phyloP scores from a whole-genome alignment of 73 alveolate species.

The Effrenium voratum region DNA sequence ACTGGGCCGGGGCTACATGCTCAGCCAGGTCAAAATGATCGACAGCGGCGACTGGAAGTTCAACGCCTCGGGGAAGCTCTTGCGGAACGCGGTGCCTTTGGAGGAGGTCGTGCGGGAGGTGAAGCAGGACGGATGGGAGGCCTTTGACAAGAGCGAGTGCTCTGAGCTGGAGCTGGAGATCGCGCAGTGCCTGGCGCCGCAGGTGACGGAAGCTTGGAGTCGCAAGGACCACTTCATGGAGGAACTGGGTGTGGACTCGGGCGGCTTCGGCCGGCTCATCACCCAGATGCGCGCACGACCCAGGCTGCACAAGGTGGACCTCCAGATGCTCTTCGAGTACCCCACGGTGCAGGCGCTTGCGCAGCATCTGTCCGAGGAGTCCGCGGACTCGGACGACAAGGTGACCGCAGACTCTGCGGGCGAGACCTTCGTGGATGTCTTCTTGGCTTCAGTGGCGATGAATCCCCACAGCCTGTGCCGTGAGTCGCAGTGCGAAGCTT shows the following conservation, averaged over 20 bases:
- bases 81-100: constrained; percentile 58
- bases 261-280: constrained; percentile 23
- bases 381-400: no score
- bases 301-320: constrained; percentile 16
- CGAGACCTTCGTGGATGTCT: no score
- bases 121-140: constrained; percentile 43
- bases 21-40: constrained; percentile 55
- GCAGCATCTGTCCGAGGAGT: no score
- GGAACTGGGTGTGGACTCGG: constrained; percentile 53
- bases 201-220: no score
- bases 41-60: constrained; percentile 72
- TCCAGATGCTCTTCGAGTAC: constrained; percentile 60
- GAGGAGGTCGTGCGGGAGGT: no score
- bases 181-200: constrained; percentile 39
- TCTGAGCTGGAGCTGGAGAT: constrained; percentile 34
- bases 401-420: no score
- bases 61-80: constrained; percentile 81
- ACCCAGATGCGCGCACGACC: constrained; percentile 4
- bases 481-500: background rate
- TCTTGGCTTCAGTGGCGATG: background rate
- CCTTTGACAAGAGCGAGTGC: constrained; percentile 15
- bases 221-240: no score
- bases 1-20: no score
- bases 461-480: constrained; percentile 31
- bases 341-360: constrained; percentile 77